Evolutionary conservation across 1,139 yeast genomes (phyloP).

Genomic region (Debaryomyces singareniensis): DNA sequence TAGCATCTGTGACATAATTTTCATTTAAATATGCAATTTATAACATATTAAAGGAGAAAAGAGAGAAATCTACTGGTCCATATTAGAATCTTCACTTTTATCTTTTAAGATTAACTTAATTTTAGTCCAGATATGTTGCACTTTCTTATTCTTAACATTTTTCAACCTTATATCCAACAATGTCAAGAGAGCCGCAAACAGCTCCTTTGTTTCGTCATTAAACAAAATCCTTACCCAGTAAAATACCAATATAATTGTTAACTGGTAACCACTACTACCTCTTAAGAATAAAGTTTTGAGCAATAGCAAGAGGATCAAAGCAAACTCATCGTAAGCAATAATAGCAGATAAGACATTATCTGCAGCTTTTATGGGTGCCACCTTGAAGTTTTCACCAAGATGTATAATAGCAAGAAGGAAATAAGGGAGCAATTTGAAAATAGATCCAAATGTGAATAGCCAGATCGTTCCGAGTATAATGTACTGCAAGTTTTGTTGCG

Average conservation of each 20-base stretch:
- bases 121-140: slow-evolving; percentile 37
- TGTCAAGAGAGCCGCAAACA: slow-evolving; percentile 34
- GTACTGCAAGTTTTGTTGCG: slow-evolving; percentile 68
- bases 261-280: slow-evolving; percentile 64
- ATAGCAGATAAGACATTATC: slow-evolving; percentile 37
- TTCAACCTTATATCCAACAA: slow-evolving; percentile 38
- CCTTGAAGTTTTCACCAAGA: slow-evolving; percentile 33
- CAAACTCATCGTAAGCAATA: slow-evolving; percentile 57
- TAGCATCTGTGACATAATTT: too few relatives aligned
- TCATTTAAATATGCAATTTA: too few relatives aligned
- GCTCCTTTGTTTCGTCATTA: slow-evolving; percentile 42
- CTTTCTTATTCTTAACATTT: slow-evolving; percentile 39
- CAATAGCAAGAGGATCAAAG: slow-evolving; percentile 45
- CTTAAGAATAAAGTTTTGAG: slow-evolving; percentile 57
- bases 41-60: background rate
- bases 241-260: slow-evolving; percentile 48
- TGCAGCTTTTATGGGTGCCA: slow-evolving; percentile 34
- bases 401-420: slow-evolving; percentile 54
- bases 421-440: slow-evolving; percentile 61
- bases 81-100: slow-evolving; percentile 14
- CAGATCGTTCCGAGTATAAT: slow-evolving; percentile 49
- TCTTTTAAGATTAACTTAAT: slow-evolving; percentile 33
- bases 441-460: slow-evolving; percentile 58
- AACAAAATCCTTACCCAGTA: slow-evolving; percentile 66
- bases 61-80: background rate